Conservation (phyloP, 768 basidiomycete genomes). For the Termitomyces titanicus region DNA sequence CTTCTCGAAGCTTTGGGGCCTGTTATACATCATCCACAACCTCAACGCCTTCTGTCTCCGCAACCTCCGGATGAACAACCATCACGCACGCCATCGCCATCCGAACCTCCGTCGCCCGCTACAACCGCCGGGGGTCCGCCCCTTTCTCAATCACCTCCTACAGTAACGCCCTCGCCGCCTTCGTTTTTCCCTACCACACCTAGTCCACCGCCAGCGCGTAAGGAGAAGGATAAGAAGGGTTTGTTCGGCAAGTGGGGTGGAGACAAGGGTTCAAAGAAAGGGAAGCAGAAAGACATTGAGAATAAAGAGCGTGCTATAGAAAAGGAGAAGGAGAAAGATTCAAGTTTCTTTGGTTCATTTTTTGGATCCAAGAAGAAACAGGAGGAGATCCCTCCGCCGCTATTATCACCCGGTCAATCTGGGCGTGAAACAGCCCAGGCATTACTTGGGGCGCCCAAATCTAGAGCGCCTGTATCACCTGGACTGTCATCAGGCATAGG, state of each 20-base stretch:
- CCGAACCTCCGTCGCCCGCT: constrained; percentile 26
- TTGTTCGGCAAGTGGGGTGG: constrained; percentile 65
- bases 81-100: constrained; percentile 62
- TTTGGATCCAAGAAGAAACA: constrained; percentile 90
- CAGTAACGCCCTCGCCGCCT: constrained; percentile 17
- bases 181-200: constrained; percentile 26
- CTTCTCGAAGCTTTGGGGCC: constrained; percentile 34
- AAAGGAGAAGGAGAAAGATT: constrained; percentile 66
- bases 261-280: constrained; percentile 62
- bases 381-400: constrained; percentile 43
- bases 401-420: constrained; percentile 34
- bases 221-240: constrained; percentile 74
- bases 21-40: constrained; percentile 64
- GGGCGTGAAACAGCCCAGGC: constrained; percentile 88
- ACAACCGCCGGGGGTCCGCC: constrained; percentile 22
- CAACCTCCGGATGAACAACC: constrained; percentile 32
- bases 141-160: constrained; percentile 22
- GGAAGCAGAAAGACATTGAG: constrained; percentile 13
- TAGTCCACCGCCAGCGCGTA: constrained; percentile 38
- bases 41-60: constrained; percentile 49
- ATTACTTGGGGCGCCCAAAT: constrained; percentile 79
- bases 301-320: constrained; percentile 25
- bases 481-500: constrained; percentile 38
- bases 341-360: constrained; percentile 87
- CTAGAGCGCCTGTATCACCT: constrained; percentile 67